Percentiles rank a stretch among this genome's conserved stretches.
Conservation (phyloP, 23 red algal species). For the Gracilaria vermiculophylla region DNA sequence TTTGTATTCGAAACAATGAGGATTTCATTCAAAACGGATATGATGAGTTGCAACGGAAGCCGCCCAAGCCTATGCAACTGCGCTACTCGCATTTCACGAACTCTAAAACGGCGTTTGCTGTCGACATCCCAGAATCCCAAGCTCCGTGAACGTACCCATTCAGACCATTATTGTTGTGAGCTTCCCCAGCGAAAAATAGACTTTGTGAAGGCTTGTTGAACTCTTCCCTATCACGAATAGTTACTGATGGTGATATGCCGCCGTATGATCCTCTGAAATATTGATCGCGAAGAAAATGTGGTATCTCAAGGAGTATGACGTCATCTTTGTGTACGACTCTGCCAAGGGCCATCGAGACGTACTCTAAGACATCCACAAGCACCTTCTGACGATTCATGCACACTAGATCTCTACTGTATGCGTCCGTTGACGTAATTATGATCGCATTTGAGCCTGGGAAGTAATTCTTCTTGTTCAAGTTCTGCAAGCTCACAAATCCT, state of each 20-base stretch:
- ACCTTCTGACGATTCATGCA: slow-evolving; percentile 1
- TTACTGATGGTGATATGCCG: neutral
- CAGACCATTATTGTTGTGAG: slow-evolving; percentile 1
- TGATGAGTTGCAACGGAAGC: too few species aligned
- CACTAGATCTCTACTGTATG: slow-evolving; percentile 10
- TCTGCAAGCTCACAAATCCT: slow-evolving; percentile 26
- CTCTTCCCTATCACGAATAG: neutral
- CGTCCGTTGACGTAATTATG: slow-evolving; percentile 20
- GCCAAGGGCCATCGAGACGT: slow-evolving; percentile 19
- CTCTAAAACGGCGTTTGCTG: neutral
- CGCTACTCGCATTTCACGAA: neutral
- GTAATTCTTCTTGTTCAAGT: slow-evolving; percentile 25
- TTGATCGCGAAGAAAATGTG: neutral
- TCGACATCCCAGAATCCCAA: neutral
- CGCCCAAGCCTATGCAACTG: too few species aligned
- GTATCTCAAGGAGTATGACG: neutral
- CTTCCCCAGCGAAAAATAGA: slow-evolving; percentile 51
- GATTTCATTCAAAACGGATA: too few species aligned
- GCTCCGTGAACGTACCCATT: slow-evolving; percentile 57
- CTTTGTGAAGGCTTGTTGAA: slow-evolving; percentile 9
- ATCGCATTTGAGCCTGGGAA: slow-evolving; percentile 28
- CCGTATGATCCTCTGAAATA: slow-evolving; percentile 30
- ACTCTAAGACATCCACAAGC: slow-evolving; percentile 18
- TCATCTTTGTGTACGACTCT: neutral
- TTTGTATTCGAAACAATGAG: too few species aligned